Conservation (phyloP, 1,139 yeast species). For the Hemisphaericaspora subhashii region DNA sequence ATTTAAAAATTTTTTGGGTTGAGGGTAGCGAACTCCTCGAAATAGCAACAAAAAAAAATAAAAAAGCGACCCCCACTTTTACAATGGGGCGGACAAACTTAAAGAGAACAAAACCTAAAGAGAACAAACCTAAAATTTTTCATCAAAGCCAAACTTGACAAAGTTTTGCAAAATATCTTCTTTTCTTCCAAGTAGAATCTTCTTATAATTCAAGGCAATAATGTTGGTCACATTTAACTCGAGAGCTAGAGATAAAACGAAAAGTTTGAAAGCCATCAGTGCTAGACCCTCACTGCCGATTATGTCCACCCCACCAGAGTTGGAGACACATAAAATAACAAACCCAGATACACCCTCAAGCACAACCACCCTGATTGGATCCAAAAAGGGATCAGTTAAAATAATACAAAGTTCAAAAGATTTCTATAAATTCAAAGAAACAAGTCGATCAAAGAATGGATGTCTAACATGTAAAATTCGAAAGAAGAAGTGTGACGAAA, state of each 20-base stretch:
- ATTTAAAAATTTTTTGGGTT: too few relatives aligned
- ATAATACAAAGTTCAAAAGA: constrained; percentile 14
- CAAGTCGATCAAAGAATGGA: constrained; percentile 52
- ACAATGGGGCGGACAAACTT: too few relatives aligned
- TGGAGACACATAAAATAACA: constrained; percentile 1
- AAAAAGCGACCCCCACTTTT: too few relatives aligned
- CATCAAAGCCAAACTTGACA: too few relatives aligned
- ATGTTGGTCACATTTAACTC: constrained; percentile 22
- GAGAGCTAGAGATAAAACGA: constrained; percentile 6
- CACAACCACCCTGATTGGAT: not conserved
- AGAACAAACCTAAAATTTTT: too few relatives aligned
- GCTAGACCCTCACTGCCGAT: not conserved
- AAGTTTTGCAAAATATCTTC: too few relatives aligned
- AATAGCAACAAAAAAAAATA: too few relatives aligned
- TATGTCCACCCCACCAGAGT: not conserved
- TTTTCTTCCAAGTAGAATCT: too few relatives aligned
- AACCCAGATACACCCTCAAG: not conserved
- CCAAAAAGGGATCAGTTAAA: constrained; percentile 8
- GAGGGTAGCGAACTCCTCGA: too few relatives aligned
- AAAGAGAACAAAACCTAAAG: too few relatives aligned
- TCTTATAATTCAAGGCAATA: too few relatives aligned
- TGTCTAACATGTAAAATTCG: constrained; percentile 71
- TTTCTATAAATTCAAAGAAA: constrained; percentile 13
- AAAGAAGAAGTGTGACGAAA: constrained; percentile 73
- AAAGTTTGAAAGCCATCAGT: not conserved